Conservation (phyloP, 768 basidiomycete genomes). For the Suillus subluteus region DNA sequence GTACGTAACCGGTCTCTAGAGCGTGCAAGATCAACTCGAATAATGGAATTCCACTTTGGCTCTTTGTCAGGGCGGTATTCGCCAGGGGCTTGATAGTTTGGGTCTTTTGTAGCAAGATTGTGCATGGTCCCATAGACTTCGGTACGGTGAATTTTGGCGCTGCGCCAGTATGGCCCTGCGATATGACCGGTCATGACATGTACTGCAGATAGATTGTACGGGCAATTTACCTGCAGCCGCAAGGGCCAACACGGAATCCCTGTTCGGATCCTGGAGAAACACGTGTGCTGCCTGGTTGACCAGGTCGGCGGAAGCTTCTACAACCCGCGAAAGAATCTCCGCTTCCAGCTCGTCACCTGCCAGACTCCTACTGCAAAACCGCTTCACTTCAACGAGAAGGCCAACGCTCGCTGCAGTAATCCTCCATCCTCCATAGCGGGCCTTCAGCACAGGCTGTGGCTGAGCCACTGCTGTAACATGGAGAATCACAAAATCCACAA, state of each 20-base stretch:
- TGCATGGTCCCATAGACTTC: too few relatives aligned
- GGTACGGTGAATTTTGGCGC: too few relatives aligned
- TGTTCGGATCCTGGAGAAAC: not conserved
- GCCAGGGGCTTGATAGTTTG: too few relatives aligned
- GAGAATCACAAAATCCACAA: not conserved
- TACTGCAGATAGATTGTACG: not conserved
- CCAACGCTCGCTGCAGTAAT: not conserved
- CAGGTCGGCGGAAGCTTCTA: not conserved
- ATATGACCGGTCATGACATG: not conserved
- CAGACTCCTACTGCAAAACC: not conserved
- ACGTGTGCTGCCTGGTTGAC: not conserved
- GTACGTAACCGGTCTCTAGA: too few relatives aligned
- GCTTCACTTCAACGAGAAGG: not conserved
- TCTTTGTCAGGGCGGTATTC: too few relatives aligned
- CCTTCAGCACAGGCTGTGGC: not conserved
- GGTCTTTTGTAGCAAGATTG: too few relatives aligned
- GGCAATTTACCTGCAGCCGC: not conserved
- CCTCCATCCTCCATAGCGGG: not conserved
- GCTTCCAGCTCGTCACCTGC: not conserved
- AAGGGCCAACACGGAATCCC: not conserved
- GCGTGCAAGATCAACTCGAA: too few relatives aligned
- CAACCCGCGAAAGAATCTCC: not conserved
- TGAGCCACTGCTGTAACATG: not conserved
- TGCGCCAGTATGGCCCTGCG: not conserved
- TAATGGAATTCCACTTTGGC: too few relatives aligned